Percentiles rank a stretch among this genome's conserved stretches.
Conservation (phyloP, 495 filamentous ascomycete species). For the Podospora didyma region DNA sequence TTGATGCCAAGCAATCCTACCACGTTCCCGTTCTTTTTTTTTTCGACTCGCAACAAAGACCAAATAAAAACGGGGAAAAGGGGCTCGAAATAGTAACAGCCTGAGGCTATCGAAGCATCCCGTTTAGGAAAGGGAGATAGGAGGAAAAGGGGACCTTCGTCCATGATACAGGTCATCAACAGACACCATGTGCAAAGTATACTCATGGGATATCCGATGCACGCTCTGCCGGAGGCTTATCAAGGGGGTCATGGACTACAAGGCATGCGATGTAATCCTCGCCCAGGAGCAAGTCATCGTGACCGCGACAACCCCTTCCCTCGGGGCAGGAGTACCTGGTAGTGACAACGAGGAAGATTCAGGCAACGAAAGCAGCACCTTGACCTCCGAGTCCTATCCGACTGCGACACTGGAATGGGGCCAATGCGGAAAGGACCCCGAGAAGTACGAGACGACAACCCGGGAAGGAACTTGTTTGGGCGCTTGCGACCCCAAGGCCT, state of each 20-base stretch:
- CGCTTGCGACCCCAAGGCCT: not conserved
- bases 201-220: not conserved
- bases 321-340: too few species aligned
- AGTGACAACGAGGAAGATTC: too few species aligned
- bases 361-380: too few species aligned
- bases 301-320: too few species aligned
- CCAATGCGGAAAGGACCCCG: not conserved
- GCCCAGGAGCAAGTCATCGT: not conserved
- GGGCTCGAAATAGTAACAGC: not conserved
- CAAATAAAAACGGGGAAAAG: not conserved
- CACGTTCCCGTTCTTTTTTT: too few species aligned
- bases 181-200: not conserved
- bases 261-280: not conserved
- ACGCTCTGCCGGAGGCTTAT: not conserved
- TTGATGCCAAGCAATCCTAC: too few species aligned
- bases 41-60: not conserved
- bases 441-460: not conserved
- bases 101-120: not conserved
- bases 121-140: not conserved
- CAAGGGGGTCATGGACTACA: not conserved
- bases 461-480: not conserved
- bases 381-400: not conserved
- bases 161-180: not conserved
- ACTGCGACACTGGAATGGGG: not conserved
- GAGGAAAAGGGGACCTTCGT: not conserved